These are phyloP conservation scores for Neurospora sp. DNA, from an alignment of 495 filamentous ascomycete species.

Conservation along the genomic window DNA sequence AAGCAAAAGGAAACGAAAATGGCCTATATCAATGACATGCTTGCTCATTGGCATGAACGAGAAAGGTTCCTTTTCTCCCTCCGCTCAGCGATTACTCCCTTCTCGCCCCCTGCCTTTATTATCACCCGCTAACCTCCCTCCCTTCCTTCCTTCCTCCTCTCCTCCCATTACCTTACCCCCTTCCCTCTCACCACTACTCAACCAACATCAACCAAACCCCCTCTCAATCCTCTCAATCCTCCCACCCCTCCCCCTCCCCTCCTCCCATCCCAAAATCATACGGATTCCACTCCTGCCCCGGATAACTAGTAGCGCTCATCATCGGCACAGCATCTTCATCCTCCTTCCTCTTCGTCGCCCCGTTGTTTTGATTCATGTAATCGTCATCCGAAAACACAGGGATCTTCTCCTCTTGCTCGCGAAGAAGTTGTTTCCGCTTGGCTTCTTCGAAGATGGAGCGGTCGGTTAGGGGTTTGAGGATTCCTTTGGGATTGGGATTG, in stretches of 20 bases:
- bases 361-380: not conserved
- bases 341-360: conserved; percentile 17
- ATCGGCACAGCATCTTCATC: conserved; percentile 45
- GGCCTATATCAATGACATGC: too few relatives aligned
- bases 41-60: too few relatives aligned
- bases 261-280: conserved; percentile 20
- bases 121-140: not conserved
- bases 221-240: conserved; percentile 9
- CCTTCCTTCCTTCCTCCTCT: not conserved
- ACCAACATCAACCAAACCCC: too few relatives aligned
- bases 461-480: conserved; percentile 7
- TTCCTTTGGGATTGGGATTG: conserved; percentile 9
- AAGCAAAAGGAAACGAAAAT: not conserved
- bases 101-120: not conserved
- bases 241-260: conserved; percentile 14
- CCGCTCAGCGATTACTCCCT: too few relatives aligned
- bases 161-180: too few relatives aligned
- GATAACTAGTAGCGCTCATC: conserved; percentile 74
- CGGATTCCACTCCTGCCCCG: conserved; percentile 76
- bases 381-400: conserved; percentile 23
- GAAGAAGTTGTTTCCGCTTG: conserved; percentile 18
- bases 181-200: too few relatives aligned
- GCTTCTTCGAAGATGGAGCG: conserved; percentile 21
- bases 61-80: too few relatives aligned
- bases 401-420: conserved; percentile 43